These are phyloP conservation scores for Fusarium redolens DNA, from an alignment of 2,329 filamentous ascomycete species.

Conservation along the genomic window DNA sequence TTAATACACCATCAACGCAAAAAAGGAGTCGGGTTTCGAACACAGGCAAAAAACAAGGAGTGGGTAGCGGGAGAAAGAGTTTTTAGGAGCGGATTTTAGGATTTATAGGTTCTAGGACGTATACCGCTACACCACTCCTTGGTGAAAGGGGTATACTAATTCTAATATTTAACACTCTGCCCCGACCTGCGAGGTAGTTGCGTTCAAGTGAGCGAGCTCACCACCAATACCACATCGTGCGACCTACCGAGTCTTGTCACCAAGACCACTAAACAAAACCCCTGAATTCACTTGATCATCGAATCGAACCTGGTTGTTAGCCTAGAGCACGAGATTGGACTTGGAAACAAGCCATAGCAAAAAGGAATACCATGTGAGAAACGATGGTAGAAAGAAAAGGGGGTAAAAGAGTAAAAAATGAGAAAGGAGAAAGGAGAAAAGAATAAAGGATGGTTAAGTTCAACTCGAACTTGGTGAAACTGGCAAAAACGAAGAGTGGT, in stretches of 20 bases:
- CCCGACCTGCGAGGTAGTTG: no score
- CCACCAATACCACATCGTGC: neutral
- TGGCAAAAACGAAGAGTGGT: neutral
- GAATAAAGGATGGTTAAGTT: neutral
- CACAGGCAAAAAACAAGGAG: neutral
- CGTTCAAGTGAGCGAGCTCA: neutral
- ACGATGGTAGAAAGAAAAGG: rapidly evolving
- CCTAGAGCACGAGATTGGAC: neutral
- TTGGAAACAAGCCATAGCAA: neutral
- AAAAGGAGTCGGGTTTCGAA: neutral
- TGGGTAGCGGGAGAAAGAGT: constrained; percentile 2
- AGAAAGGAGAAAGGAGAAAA: neutral
- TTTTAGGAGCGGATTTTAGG: constrained; percentile 12
- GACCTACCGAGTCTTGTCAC: neutral
- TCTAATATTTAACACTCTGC: neutral
- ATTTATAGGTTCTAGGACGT: constrained; percentile 2
- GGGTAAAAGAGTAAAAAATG: rapidly evolving
- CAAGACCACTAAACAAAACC: neutral
- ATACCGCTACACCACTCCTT: constrained; percentile 15
- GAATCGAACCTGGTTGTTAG: neutral
- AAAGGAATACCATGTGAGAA: no score
- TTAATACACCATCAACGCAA: no score
- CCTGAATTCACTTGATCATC: neutral
- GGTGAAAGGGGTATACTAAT: neutral
- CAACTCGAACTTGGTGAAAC: neutral